Conservation (phyloP, 345 rosid genomes). For the Lumnitzera littorea region DNA sequence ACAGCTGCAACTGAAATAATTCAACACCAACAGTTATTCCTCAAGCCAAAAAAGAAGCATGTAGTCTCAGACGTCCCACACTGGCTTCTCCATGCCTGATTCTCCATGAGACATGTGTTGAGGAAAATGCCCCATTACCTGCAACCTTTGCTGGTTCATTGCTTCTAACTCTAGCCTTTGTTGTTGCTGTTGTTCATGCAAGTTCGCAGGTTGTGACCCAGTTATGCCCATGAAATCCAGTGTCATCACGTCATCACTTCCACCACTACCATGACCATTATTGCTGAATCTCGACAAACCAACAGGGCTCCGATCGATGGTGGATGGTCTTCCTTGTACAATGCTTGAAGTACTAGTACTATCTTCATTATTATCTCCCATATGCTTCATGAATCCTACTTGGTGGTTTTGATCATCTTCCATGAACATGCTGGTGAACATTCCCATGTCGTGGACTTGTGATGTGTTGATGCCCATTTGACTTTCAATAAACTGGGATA, state of each 20-base stretch:
- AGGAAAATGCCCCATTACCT: conserved; percentile 35
- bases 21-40: no score
- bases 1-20: no score
- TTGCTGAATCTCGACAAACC: conserved; percentile 26
- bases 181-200: conserved; percentile 26
- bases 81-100: conserved; percentile 37
- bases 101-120: conserved; percentile 29
- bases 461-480: conserved; percentile 10
- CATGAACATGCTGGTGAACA: conserved; percentile 32
- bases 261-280: conserved; percentile 11
- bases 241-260: conserved; percentile 30
- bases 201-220: conserved; percentile 20
- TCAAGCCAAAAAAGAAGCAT: neutral
- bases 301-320: neutral
- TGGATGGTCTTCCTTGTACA: conserved; percentile 16
- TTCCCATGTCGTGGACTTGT: conserved; percentile 32
- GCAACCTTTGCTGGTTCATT: conserved; percentile 26
- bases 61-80: conserved; percentile 46
- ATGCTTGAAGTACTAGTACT: conserved; percentile 15
- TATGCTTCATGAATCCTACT: conserved; percentile 20
- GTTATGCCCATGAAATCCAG: conserved; percentile 59
- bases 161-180: neutral
- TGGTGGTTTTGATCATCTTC: conserved; percentile 17
- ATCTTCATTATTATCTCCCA: conserved; percentile 13
- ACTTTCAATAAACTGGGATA: conserved; percentile 29